phyloP scores from a whole-genome alignment of 148 eudicot species.

The Persicaria tinctoria region DNA sequence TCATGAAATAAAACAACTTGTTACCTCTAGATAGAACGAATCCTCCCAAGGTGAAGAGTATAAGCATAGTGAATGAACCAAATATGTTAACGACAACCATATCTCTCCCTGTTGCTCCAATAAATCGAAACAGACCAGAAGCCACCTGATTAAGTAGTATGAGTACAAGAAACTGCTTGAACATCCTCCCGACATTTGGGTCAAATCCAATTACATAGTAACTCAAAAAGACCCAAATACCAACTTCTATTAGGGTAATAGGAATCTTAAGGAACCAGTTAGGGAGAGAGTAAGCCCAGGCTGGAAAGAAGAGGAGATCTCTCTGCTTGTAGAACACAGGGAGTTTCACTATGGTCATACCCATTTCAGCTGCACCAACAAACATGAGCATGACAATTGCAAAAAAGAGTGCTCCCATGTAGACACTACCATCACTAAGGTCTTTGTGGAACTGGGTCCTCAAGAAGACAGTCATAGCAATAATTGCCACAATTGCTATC shows the following conservation, averaged over 20 bases:
- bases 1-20: neutral
- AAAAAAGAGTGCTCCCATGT: conserved; percentile 53
- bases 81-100: conserved; percentile 33
- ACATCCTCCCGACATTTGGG: conserved; percentile 44
- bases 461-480: conserved; percentile 62
- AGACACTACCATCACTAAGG: conserved; percentile 29
- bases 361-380: conserved; percentile 57
- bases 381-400: conserved; percentile 42
- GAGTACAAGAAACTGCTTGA: conserved; percentile 39
- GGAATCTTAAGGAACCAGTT: conserved; percentile 54
- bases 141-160: conserved; percentile 31
- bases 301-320: conserved; percentile 55
- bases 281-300: conserved; percentile 75
- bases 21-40: conserved; percentile 39
- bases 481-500: conserved; percentile 40
- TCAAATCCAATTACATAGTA: conserved; percentile 63
- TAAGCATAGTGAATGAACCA: conserved; percentile 23
- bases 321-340: conserved; percentile 68
- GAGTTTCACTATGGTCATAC: conserved; percentile 48
- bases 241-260: conserved; percentile 40
- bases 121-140: conserved; percentile 41
- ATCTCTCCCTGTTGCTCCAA: conserved; percentile 42
- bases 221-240: conserved; percentile 50
- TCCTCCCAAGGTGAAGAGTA: conserved; percentile 42
- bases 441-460: conserved; percentile 52